Percentiles rank a stretch among this genome's conserved stretches.
These are phyloP conservation scores for Didymella glomerata DNA, from an alignment of 2,329 filamentous ascomycete species.

Conservation along the genomic window DNA sequence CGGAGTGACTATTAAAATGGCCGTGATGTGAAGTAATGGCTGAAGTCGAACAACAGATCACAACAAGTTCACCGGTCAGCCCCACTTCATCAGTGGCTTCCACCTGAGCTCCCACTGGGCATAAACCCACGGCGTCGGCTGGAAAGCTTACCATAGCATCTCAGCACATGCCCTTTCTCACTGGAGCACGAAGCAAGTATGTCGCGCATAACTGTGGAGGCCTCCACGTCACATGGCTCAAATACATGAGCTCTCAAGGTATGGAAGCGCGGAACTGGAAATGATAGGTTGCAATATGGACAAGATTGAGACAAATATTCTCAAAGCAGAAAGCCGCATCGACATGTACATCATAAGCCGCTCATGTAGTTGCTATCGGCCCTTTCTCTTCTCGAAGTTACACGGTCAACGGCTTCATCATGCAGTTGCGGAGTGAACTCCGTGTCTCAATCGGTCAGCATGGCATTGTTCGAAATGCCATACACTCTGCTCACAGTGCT, in stretches of 20 bases:
- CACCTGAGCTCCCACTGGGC: not conserved
- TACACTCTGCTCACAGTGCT: not conserved
- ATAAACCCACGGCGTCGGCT: not conserved
- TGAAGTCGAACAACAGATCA: slow-evolving; percentile 1
- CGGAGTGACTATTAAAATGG: not conserved
- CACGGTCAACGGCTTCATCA: slow-evolving; percentile 16
- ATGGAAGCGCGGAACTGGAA: not conserved
- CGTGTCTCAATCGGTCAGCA: slow-evolving; percentile 3
- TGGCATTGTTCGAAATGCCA: slow-evolving; percentile 4
- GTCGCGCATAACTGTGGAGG: slow-evolving; percentile 8
- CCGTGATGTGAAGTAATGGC: slow-evolving; percentile 1
- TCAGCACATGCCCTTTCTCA: slow-evolving; percentile 1
- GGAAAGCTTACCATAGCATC: slow-evolving; percentile 7
- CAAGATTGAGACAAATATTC: not conserved
- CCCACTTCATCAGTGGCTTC: not conserved
- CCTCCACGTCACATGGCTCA: slow-evolving; percentile 13
- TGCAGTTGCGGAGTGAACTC: slow-evolving; percentile 10
- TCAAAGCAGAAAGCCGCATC: slow-evolving; percentile 11
- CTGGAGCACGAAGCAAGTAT: slow-evolving; percentile 15
- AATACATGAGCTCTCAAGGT: not conserved
- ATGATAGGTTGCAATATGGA: not conserved
- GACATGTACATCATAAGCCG: slow-evolving; percentile 11
- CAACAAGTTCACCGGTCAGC: slow-evolving; percentile 5
- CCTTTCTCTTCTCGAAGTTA: slow-evolving; percentile 6
- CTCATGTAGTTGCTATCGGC: slow-evolving; percentile 12